A percentile compares a stretch with the other conserved stretches of the same genome.
These are phyloP conservation scores for Trametopsis cervina DNA, from an alignment of 768 basidiomycete species.

Conservation along the genomic window DNA sequence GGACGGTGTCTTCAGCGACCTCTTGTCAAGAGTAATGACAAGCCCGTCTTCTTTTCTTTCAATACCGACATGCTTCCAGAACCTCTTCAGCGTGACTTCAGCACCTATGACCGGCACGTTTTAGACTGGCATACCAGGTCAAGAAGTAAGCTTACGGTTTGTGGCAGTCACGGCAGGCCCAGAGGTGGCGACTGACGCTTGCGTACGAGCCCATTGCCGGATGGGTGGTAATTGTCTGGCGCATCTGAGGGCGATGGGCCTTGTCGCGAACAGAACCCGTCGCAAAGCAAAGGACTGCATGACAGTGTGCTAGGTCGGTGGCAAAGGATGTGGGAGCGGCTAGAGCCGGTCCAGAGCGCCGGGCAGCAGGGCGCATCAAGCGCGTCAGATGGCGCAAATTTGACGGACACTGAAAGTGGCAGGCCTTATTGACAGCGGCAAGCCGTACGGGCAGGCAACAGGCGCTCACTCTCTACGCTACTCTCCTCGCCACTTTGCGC, in stretches of 20 bases:
- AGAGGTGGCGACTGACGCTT: slow-evolving; percentile 9
- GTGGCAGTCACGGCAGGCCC: slow-evolving; percentile 12
- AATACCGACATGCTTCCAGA: slow-evolving; percentile 91
- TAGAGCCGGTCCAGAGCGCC: no score
- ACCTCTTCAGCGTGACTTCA: slow-evolving; percentile 79
- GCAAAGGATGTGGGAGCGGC: no score
- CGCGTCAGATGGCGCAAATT: neutral
- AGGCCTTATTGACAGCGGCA: neutral
- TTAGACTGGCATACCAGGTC: slow-evolving; percentile 4
- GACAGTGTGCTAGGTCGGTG: no score
- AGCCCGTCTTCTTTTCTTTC: slow-evolving; percentile 41
- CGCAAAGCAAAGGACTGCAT: slow-evolving; percentile 19
- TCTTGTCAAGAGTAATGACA: slow-evolving; percentile 71
- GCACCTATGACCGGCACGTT: slow-evolving; percentile 47
- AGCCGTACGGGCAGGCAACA: neutral
- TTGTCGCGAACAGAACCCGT: neutral
- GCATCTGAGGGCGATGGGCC: neutral
- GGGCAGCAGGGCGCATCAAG: neutral
- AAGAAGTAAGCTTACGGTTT: slow-evolving; percentile 9
- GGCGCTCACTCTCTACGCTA: neutral
- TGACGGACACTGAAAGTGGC: neutral
- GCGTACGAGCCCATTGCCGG: neutral
- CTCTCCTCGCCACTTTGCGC: neutral
- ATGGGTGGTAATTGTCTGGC: neutral
- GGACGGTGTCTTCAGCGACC: slow-evolving; percentile 81